Evolutionary conservation across 2,329 filamentous ascomycete genomes (phyloP).

Genomic region (Aspergillus melleus): DNA sequence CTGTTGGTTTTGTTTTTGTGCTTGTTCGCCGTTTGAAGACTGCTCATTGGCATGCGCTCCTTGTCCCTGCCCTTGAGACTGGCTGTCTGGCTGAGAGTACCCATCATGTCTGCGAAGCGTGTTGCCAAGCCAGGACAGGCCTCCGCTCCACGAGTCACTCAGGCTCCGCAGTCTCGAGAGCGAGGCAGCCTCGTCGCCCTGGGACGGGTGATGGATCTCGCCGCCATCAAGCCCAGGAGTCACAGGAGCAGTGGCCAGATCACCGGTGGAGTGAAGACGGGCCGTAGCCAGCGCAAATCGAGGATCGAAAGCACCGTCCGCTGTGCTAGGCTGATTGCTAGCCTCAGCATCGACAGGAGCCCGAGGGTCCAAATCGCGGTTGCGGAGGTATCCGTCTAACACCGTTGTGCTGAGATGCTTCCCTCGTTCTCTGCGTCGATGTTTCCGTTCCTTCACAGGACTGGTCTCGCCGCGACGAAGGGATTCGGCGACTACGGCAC

Average conservation of each 20-base stretch:
- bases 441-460: conserved; percentile 33
- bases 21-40: too few species aligned
- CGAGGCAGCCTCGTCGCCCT: conserved; percentile 19
- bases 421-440: conserved; percentile 25
- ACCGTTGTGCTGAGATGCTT: conserved; percentile 30
- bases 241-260: conserved; percentile 17
- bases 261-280: conserved; percentile 29
- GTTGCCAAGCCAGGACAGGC: conserved; percentile 37
- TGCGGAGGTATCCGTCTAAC: conserved; percentile 18
- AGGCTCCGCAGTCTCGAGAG: conserved; percentile 34
- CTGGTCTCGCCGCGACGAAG: conserved; percentile 58
- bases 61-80: not conserved
- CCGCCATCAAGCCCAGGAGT: conserved; percentile 23
- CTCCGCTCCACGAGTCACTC: conserved; percentile 39
- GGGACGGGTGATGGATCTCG: conserved; percentile 8
- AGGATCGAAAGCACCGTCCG: conserved; percentile 16
- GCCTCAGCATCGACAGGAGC: conserved; percentile 19
- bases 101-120: conserved; percentile 26
- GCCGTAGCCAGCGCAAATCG: conserved; percentile 24
- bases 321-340: not conserved
- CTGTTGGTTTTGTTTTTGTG: too few species aligned
- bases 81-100: not conserved
- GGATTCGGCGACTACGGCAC: conserved; percentile 65
- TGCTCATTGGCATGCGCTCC: too few species aligned
- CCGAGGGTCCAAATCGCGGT: conserved; percentile 18